Evolutionary conservation across 306 rosid species (phyloP).

Genomic region (Vigna trinervia): DNA sequence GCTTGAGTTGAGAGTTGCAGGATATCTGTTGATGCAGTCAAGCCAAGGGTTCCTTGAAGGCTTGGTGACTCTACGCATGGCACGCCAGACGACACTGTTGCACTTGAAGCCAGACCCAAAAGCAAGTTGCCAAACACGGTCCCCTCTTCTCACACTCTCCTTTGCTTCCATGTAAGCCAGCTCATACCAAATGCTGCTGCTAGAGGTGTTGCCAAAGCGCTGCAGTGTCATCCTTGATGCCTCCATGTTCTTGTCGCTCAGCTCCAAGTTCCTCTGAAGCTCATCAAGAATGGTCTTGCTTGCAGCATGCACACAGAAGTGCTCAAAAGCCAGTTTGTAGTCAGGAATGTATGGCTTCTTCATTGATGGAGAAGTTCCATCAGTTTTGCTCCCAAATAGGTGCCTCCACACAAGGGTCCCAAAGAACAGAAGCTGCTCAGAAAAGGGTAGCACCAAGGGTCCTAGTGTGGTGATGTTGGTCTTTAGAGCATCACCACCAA

Average conservation of each 20-base stretch:
- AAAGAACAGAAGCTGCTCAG: slow-evolving; percentile 90
- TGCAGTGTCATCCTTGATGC: slow-evolving; percentile 88
- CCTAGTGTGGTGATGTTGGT: slow-evolving; percentile 96
- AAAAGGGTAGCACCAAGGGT: slow-evolving; percentile 88
- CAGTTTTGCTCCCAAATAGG: slow-evolving; percentile 60
- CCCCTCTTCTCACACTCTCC: slow-evolving; percentile 76
- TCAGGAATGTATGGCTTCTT: slow-evolving; percentile 92
- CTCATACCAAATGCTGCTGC: slow-evolving; percentile 97
- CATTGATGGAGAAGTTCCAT: slow-evolving; percentile 34
- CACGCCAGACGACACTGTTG: slow-evolving; percentile 85
- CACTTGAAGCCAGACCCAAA: slow-evolving; percentile 98
- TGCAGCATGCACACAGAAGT: slow-evolving; percentile 90
- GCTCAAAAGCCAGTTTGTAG: slow-evolving; percentile 93
- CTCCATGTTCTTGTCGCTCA: slow-evolving; percentile 82
- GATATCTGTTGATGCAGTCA: slow-evolving; percentile 73
- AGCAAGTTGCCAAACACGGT: slow-evolving; percentile 92
- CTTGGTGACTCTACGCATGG: slow-evolving; percentile 65
- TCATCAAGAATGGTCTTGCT: slow-evolving; percentile 81
- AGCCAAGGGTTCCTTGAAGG: slow-evolving; percentile 82
- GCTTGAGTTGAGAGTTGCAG: slow-evolving; percentile 39
- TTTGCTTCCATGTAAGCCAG: slow-evolving; percentile 92
- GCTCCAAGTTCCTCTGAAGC: slow-evolving; percentile 86
- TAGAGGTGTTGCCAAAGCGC: slow-evolving; percentile 94
- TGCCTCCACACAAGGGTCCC: slow-evolving; percentile 75
- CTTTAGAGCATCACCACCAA: slow-evolving; percentile 95